Conservation (phyloP, 805 yeast genomes). For the Candida gorgasii region DNA sequence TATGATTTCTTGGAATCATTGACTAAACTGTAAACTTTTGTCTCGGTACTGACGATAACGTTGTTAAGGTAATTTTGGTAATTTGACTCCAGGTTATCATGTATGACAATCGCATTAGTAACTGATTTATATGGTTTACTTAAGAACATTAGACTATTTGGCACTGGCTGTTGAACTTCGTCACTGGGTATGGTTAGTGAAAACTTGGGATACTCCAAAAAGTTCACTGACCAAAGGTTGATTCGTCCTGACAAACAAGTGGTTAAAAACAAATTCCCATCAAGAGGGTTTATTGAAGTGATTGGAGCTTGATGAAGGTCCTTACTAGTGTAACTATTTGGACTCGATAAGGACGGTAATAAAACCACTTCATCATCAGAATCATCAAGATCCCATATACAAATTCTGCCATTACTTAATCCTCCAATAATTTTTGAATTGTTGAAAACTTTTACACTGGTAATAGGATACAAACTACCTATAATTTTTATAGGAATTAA, state of each 20-base stretch:
- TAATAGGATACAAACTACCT: conserved; percentile 40
- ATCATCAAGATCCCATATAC: conserved; percentile 48
- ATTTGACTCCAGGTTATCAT: conserved; percentile 3
- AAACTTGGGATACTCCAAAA: conserved; percentile 29
- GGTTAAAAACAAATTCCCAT: conserved; percentile 13
- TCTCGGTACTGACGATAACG: conserved; percentile 21
- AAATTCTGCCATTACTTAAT: conserved; percentile 49
- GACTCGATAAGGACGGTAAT: conserved; percentile 25
- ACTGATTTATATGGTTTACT: neutral
- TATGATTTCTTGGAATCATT: conserved; percentile 18
- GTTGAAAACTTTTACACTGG: conserved; percentile 38
- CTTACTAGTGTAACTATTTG: conserved; percentile 18
- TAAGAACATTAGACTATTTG: conserved; percentile 2
- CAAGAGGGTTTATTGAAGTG: conserved; percentile 22
- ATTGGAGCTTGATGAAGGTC: conserved; percentile 24
- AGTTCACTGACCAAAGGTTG: conserved; percentile 35
- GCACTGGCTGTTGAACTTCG: conserved; percentile 4
- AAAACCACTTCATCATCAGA: conserved; percentile 14
- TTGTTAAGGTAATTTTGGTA: conserved; percentile 19
- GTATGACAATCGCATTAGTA: neutral
- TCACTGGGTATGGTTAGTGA: conserved; percentile 5
- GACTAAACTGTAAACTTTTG: conserved; percentile 18
- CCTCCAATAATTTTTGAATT: conserved; percentile 49
- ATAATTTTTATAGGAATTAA: conserved; percentile 31
- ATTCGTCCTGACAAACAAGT: conserved; percentile 26